These are phyloP conservation scores for Macrolepiota albuminosa DNA, from an alignment of 768 basidiomycete genomes.

Conservation along the genomic window DNA sequence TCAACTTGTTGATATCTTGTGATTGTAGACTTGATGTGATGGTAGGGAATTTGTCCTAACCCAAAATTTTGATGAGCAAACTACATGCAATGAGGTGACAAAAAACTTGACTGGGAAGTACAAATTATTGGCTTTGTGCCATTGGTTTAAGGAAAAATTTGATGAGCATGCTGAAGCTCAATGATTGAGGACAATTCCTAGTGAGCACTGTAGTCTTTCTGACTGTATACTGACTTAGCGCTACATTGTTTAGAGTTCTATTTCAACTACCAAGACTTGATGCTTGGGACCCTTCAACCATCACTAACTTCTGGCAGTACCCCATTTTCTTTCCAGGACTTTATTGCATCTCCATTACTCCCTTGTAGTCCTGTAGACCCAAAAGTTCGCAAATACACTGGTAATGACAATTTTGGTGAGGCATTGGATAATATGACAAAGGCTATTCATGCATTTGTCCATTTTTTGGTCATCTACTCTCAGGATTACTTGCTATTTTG, in stretches of 20 bases:
- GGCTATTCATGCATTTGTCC: slow-evolving; percentile 16
- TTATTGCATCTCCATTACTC: slow-evolving; percentile 23
- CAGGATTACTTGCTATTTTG: slow-evolving; percentile 18
- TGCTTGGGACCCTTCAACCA: background rate
- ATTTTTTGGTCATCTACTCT: slow-evolving; percentile 21
- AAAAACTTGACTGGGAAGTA: slow-evolving; percentile 13
- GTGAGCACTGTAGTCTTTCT: background rate
- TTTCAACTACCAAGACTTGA: slow-evolving; percentile 18
- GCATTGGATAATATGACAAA: slow-evolving; percentile 17
- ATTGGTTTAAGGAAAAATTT: slow-evolving; percentile 18
- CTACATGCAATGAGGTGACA: slow-evolving; percentile 2
- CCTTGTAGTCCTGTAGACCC: slow-evolving; percentile 20
- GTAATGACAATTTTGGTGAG: slow-evolving; percentile 19
- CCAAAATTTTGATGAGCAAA: slow-evolving; percentile 9
- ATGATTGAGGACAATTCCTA: background rate
- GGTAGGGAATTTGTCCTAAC: slow-evolving; percentile 20
- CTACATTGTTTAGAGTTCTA: slow-evolving; percentile 18
- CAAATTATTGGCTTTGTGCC: slow-evolving; percentile 11
- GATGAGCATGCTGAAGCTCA: background rate
- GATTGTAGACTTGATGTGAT: slow-evolving; percentile 1
- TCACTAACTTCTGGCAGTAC: slow-evolving; percentile 1
- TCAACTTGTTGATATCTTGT: background rate
- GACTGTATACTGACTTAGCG: background rate
- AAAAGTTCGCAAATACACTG: slow-evolving; percentile 22
- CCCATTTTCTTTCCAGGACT: slow-evolving; percentile 12